phyloP scores from a whole-genome alignment of 1,284 basidiomycete genomes.

The Cutaneotrichosporon sp. region DNA sequence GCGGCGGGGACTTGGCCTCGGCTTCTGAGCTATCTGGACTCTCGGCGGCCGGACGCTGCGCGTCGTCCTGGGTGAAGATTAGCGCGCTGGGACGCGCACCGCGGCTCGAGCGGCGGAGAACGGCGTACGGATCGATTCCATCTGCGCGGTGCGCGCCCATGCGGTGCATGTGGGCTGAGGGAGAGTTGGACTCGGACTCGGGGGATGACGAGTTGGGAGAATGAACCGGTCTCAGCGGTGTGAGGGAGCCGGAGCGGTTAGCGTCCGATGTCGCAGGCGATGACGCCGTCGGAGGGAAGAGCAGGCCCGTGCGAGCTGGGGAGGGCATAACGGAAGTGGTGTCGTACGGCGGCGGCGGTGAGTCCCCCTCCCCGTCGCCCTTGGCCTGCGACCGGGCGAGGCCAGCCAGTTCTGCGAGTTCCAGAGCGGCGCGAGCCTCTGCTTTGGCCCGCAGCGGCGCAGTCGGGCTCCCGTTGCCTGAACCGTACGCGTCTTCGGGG shows the following conservation, averaged over 20 bases:
- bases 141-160: constrained; percentile 16
- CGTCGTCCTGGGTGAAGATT: not conserved
- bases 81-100: not conserved
- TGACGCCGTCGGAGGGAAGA: constrained; percentile 1
- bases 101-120: constrained; percentile 12
- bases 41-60: not conserved
- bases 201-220: not conserved
- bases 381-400: not conserved
- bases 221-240: not conserved
- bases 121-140: constrained; percentile 25
- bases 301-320: not conserved
- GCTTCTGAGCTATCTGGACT: constrained; percentile 3
- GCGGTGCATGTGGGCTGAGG: constrained; percentile 17
- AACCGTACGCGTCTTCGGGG: not conserved
- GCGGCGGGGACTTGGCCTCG: not conserved
- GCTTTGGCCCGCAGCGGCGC: not conserved
- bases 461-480: not conserved
- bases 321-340: not conserved
- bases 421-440: not conserved
- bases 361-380: not conserved
- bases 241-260: not conserved
- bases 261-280: not conserved
- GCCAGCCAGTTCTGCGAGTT: not conserved
- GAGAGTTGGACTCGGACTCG: not conserved
- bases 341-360: constrained; percentile 11